Evolutionary conservation across 2,329 filamentous ascomycete species (phyloP), one percentile per base, ranked within the genome.

Genomic region (Phialophora chinensis): DNA sequence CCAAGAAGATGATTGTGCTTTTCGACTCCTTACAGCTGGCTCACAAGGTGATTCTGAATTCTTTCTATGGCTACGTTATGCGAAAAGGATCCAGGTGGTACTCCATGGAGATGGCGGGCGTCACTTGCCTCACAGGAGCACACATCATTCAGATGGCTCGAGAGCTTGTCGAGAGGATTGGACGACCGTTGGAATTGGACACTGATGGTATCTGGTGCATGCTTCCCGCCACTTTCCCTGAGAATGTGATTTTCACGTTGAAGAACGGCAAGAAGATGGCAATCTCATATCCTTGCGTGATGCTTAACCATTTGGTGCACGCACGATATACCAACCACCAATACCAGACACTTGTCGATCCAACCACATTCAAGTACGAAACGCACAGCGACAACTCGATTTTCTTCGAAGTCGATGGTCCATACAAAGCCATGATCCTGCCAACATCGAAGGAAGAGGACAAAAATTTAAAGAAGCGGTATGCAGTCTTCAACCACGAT

Each of bases 201-300:
- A 99, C 95, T 2, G 95, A 99, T 76, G 95, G 96, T 86, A 99
- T 99, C 74, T 99, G 95, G 96, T 99, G 95, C 80, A 99, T 99
- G 86, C 85, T 99, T 73, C 95, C 95, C 0, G 94, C 92, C 0
- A 95, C 92, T 0, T 99, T 99, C 73, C 95, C 95, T 0, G 95
- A 99, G 75, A 97, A 99, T 78, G 97, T 97, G 74, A 85, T 88
- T 0, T 98, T 99, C 83, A 96, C 91, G 74, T 81, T 97, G 72
- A 96, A 94, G 79, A 96, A 93, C 73, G 95, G 95, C 72, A 99
- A 98, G 84, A 99, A 98, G 77, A 77, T 98, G 67, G 85, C 90
- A n/a, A 93, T 99, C 58, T 99, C 95, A 0, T 99, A 99, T 75
- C 95, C 95, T 63, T 99, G 95, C 77, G 93, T 97, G 72, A 99